Evolutionary conservation across 352 stramenopile genomes (phyloP).

Genomic region (Pythium myriotylum): DNA sequence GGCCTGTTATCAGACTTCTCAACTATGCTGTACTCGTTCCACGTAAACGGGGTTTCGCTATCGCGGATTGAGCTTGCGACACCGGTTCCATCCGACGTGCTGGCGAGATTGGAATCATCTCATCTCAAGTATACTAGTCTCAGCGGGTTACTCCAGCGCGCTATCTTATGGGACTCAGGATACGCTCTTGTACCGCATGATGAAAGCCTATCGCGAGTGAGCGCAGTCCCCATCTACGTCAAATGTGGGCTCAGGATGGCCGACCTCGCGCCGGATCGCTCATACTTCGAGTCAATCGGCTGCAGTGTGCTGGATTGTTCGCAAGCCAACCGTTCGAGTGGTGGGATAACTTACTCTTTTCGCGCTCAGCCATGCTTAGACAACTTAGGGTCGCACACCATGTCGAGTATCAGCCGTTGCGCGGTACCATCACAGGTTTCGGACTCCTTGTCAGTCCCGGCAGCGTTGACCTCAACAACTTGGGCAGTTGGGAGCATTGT

Average conservation of each 20-base stretch:
- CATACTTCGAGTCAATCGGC: constrained; percentile 17
- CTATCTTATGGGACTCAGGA: constrained; percentile 30
- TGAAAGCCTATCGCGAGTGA: constrained; percentile 5
- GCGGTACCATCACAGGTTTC: constrained; percentile 3
- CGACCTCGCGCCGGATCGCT: constrained; percentile 9
- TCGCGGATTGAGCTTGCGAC: constrained; percentile 1
- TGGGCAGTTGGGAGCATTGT: constrained; percentile 31
- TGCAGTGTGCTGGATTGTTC: constrained; percentile 29
- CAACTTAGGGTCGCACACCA: no score
- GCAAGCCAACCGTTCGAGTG: constrained; percentile 16
- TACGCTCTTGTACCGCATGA: constrained; percentile 11
- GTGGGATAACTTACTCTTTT: constrained; percentile 16
- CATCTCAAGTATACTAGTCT: constrained; percentile 19
- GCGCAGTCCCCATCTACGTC: constrained; percentile 31
- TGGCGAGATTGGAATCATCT: neutral
- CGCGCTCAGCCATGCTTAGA: neutral
- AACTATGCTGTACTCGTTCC: neutral
- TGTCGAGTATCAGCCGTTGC: constrained; percentile 14
- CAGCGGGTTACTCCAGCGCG: constrained; percentile 27
- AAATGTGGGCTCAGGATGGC: constrained; percentile 29
- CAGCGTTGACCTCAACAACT: constrained; percentile 5
- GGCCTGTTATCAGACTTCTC: constrained; percentile 15
- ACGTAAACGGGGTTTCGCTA: neutral
- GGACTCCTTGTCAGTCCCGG: constrained; percentile 1
- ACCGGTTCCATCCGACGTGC: constrained; percentile 6